These are phyloP conservation scores for Cutaneotrichosporon mucoides DNA, from an alignment of 1,284 basidiomycete genomes.

Conservation along the genomic window DNA sequence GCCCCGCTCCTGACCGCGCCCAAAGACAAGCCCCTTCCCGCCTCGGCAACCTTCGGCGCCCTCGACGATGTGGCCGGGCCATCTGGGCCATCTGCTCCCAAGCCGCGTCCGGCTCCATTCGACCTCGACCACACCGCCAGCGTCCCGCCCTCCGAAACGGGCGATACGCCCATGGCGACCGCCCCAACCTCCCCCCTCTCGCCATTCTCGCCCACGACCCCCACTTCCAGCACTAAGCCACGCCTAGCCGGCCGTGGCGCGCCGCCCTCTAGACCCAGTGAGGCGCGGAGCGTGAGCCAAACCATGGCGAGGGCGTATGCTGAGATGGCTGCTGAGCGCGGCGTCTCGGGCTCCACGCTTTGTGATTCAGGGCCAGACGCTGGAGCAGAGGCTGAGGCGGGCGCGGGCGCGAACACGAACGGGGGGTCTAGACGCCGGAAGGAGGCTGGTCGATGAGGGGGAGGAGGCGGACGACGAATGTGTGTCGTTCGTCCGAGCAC, in stretches of 20 bases:
- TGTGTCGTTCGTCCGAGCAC: slow-evolving; percentile 35
- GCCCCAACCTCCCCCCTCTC: background rate
- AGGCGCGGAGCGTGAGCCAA: background rate
- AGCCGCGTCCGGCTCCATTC: too few relatives aligned
- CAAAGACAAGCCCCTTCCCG: too few relatives aligned
- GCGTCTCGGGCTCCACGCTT: background rate
- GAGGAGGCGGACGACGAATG: slow-evolving; percentile 30
- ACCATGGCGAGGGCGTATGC: slow-evolving; percentile 2
- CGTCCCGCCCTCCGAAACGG: background rate
- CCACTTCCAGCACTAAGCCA: background rate
- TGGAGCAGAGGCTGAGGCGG: too few relatives aligned
- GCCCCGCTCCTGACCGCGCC: too few relatives aligned
- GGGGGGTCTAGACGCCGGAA: too few relatives aligned
- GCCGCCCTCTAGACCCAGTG: background rate
- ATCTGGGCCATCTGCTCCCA: too few relatives aligned
- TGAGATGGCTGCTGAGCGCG: background rate
- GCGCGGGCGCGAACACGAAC: too few relatives aligned
- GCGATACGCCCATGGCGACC: background rate
- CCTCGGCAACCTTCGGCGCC: too few relatives aligned
- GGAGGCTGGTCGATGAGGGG: too few relatives aligned
- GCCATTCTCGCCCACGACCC: background rate
- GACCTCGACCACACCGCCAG: too few relatives aligned
- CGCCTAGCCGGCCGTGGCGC: background rate
- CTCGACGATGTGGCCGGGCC: too few relatives aligned
- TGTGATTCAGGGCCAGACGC: too few relatives aligned